These are phyloP conservation scores for Geranium incanum DNA, from an alignment of 441 rosid genomes.

Conservation along the genomic window DNA sequence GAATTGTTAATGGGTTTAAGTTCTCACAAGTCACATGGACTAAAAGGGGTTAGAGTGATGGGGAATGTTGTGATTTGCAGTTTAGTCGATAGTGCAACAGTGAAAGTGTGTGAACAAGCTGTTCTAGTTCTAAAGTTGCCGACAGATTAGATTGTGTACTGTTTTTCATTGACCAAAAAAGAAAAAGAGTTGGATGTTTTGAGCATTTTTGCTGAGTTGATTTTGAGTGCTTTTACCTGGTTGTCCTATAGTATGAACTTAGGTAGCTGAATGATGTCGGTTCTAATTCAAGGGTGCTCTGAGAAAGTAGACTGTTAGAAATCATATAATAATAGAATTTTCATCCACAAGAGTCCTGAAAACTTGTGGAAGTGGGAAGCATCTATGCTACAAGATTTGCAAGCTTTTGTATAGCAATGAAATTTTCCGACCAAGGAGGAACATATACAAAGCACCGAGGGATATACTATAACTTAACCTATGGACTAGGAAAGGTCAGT, in stretches of 20 bases:
- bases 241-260: background rate
- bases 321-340: background rate
- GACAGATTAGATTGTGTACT: conserved; percentile 10
- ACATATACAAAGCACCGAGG: background rate
- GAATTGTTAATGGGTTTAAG: conserved; percentile 2
- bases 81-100: conserved; percentile 2
- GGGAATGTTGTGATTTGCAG: background rate
- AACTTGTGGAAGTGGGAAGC: background rate
- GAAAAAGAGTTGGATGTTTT: background rate
- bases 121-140: conserved; percentile 6
- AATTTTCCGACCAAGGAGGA: background rate
- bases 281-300: background rate
- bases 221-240: conserved; percentile 1
- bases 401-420: background rate
- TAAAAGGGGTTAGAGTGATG: background rate
- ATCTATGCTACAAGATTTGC: conserved; percentile 2
- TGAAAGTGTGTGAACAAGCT: conserved; percentile 8
- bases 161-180: conserved; percentile 9
- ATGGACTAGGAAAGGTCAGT: background rate
- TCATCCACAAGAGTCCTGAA: background rate
- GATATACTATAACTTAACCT: background rate
- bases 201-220: background rate
- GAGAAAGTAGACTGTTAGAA: background rate
- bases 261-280: background rate
- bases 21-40: background rate